Evolutionary conservation across 2,329 filamentous ascomycete species (phyloP).

Genomic region (Phialemoniopsis sp.): DNA sequence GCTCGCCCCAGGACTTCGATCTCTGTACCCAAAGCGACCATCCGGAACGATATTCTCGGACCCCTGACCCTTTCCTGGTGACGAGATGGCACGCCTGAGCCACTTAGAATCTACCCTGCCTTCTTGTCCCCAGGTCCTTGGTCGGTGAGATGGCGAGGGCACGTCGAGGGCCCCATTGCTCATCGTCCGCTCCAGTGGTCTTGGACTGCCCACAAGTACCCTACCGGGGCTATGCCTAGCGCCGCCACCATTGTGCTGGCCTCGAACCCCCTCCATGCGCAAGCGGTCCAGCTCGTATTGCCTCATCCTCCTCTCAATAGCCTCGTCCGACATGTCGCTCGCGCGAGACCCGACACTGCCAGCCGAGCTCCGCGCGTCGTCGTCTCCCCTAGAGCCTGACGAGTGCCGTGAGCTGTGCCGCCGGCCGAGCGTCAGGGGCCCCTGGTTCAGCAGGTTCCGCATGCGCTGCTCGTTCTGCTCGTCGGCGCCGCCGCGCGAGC

Average conservation of each 20-base stretch:
- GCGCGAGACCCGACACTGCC: slow-evolving; percentile 11
- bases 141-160: slow-evolving; percentile 14
- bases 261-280: slow-evolving; percentile 13
- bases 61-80: slow-evolving; percentile 8
- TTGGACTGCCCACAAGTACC: slow-evolving; percentile 29
- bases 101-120: slow-evolving; percentile 4
- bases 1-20: no score
- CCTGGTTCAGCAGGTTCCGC: slow-evolving; percentile 13
- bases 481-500: slow-evolving; percentile 25
- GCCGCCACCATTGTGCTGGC: slow-evolving; percentile 23
- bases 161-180: slow-evolving; percentile 26
- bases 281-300: slow-evolving; percentile 19
- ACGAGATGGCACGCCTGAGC: slow-evolving; percentile 11
- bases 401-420: slow-evolving; percentile 10
- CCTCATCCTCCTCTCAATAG: slow-evolving; percentile 23
- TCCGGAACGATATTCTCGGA: no score
- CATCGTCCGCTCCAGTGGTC: slow-evolving; percentile 24
- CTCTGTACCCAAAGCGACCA: no score
- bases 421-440: slow-evolving; percentile 15
- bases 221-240: slow-evolving; percentile 24
- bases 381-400: slow-evolving; percentile 4
- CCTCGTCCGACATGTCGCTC: slow-evolving; percentile 17
- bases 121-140: slow-evolving; percentile 9
- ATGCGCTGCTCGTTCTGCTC: slow-evolving; percentile 14
- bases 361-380: slow-evolving; percentile 9